Evolutionary conservation across 352 stramenopile genomes (phyloP).

Genomic region (Phytophthora citrophthora): DNA sequence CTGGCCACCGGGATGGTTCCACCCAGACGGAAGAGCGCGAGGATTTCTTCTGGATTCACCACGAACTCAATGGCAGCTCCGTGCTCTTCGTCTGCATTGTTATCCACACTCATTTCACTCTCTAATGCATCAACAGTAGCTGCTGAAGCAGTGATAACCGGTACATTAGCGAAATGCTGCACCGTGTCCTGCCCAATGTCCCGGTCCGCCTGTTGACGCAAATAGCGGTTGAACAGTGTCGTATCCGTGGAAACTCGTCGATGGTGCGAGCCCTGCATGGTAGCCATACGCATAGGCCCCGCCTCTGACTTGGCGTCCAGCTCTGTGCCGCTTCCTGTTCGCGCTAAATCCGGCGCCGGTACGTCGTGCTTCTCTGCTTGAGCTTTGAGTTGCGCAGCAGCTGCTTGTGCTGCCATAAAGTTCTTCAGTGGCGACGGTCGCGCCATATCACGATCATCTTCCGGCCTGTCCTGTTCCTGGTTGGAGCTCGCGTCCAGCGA

Average conservation of each 20-base stretch:
- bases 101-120: slow-evolving; percentile 45
- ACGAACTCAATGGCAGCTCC: slow-evolving; percentile 2
- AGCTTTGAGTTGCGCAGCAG: slow-evolving; percentile 20
- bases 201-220: slow-evolving; percentile 62
- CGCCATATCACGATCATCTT: slow-evolving; percentile 14
- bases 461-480: slow-evolving; percentile 28
- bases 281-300: slow-evolving; percentile 58
- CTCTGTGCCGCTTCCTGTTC: slow-evolving; percentile 23
- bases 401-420: slow-evolving; percentile 37
- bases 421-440: slow-evolving; percentile 30
- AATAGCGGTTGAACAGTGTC: slow-evolving; percentile 65
- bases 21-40: slow-evolving; percentile 45
- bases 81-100: slow-evolving; percentile 37
- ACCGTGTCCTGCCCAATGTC: slow-evolving; percentile 66
- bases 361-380: slow-evolving; percentile 17
- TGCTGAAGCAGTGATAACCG: slow-evolving; percentile 42
- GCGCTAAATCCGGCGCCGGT: slow-evolving; percentile 10
- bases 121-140: slow-evolving; percentile 24
- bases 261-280: slow-evolving; percentile 63
- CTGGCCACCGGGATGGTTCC: slow-evolving; percentile 50
- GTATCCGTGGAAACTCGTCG: slow-evolving; percentile 78
- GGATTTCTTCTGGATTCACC: slow-evolving; percentile 42
- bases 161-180: slow-evolving; percentile 59
- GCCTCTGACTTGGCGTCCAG: slow-evolving; percentile 48
- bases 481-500: slow-evolving; percentile 36